Evolutionary conservation across 768 basidiomycete genomes (phyloP), one percentile per base, ranked within the genome.

Genomic region (Pisolithus orientalis): DNA sequence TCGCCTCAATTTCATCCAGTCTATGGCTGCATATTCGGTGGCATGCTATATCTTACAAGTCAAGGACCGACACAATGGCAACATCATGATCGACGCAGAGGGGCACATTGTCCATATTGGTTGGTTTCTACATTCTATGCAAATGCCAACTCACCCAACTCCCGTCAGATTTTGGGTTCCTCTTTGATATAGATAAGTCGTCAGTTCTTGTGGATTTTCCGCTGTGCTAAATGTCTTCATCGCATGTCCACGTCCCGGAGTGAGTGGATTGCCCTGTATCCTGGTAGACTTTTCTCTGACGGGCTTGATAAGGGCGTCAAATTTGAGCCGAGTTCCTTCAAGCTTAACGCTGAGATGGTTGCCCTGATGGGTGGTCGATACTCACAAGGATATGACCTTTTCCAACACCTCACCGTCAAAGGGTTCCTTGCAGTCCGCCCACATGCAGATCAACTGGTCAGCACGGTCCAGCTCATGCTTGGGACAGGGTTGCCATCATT

Each of bases 41-140:
- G 92, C 94, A 7, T 98, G 95, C 67, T 98, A 96, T 67, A 93
- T 99, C 58, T 71, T 98, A 42, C 96, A 99, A 69, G 94, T 99
- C 73, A 99, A 99, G 72, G 96, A 99, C 65, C 74, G 96, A 38
- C 96, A 99, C 68, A 99, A 99, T 63, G 96, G 96, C 28, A 99
- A 99, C 66, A 98, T 99, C 65, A 97, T 99, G 95, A 94, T 99
- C 54, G 96, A 98, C 65, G 93, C 88, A 2, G 90, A 94, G 53
- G 96, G 96, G 0, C 94, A 97, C 65, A 95, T 99, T 53, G 80
- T 97, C 4, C 96, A 99, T 66, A 82, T 99, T 59, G 95, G 94
- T 93, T 53, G 40, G 85, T 65, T 16, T 50, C 39, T 21, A 44
- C 28, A 46, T n/a, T 27, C 25, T 17, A 50, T 34, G 28, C 25